Evolutionary conservation across 805 yeast genomes (phyloP).

Genomic region (Geotrichum ghanense): DNA sequence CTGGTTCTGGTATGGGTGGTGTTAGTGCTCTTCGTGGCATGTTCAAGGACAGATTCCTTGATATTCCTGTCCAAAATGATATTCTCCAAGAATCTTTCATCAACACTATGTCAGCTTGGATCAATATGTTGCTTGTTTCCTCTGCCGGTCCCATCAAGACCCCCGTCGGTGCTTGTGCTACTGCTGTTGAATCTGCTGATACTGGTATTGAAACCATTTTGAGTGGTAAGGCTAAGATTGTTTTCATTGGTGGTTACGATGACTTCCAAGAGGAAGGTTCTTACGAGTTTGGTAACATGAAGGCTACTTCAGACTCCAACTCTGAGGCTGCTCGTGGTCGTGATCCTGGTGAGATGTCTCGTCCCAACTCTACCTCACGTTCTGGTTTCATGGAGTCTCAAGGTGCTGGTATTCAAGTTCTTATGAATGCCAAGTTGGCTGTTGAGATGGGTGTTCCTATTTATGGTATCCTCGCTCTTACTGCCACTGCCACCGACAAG

Average conservation of each 20-base stretch:
- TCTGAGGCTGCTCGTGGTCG: constrained; percentile 92
- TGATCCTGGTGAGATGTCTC: constrained; percentile 96
- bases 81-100: constrained; percentile 96
- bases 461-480: constrained; percentile 85
- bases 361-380: constrained; percentile 95
- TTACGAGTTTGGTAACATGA: constrained; percentile 96
- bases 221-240: constrained; percentile 89
- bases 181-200: constrained; percentile 96
- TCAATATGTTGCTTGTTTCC: constrained; percentile 91
- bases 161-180: constrained; percentile 99
- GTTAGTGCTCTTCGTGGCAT: constrained; percentile 92
- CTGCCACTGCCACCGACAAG: constrained; percentile 97
- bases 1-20: constrained; percentile 99
- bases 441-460: constrained; percentile 98
- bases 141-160: constrained; percentile 99
- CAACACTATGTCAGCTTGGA: constrained; percentile 99
- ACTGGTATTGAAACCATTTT: constrained; percentile 89
- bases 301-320: constrained; percentile 85
- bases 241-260: constrained; percentile 98
- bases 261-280: constrained; percentile 99
- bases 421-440: constrained; percentile 92
- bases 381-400: constrained; percentile 99
- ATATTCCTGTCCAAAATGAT: constrained; percentile 93
- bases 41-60: constrained; percentile 92
- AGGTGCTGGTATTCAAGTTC: constrained; percentile 96